Conservation (phyloP, 2,329 filamentous ascomycete genomes). For the Colletotrichum sp. region DNA sequence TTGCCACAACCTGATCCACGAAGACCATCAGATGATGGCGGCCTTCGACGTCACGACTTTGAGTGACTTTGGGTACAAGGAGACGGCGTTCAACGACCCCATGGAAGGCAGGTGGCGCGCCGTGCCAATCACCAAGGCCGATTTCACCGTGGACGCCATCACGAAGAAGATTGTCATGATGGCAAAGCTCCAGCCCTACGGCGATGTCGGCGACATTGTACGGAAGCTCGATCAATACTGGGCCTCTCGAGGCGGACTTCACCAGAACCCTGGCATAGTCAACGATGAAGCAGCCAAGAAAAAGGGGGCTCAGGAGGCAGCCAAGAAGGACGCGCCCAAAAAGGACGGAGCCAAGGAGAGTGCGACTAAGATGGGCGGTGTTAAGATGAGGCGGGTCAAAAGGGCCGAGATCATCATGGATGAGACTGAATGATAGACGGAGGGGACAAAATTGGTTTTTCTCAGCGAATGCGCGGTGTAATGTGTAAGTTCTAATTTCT, state of each 20-base stretch:
- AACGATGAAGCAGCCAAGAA: neutral
- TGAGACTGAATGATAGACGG: neutral
- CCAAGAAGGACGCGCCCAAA: neutral
- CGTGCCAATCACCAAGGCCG: neutral
- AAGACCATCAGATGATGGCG: slow-evolving; percentile 52
- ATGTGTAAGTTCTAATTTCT: neutral
- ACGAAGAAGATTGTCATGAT: slow-evolving; percentile 3
- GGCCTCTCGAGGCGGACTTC: neutral
- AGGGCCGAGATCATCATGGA: neutral
- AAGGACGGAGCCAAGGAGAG: neutral
- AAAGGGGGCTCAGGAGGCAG: neutral
- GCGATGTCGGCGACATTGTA: neutral
- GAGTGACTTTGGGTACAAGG: slow-evolving; percentile 41
- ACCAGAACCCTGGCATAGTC: neutral
- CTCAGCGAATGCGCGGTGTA: neutral
- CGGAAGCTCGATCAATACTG: neutral
- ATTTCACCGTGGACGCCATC: slow-evolving; percentile 3
- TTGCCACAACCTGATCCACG: slow-evolving; percentile 51
- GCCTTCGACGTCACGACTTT: slow-evolving; percentile 48
- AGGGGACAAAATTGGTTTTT: neutral
- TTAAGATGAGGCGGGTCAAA: neutral
- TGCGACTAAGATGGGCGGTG: neutral
- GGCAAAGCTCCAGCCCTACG: slow-evolving; percentile 15
- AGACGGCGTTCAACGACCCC: slow-evolving; percentile 39
- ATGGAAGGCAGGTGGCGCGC: slow-evolving; percentile 39